Evolutionary conservation across 768 basidiomycete genomes (phyloP).

Genomic region (Mycena alexandri): DNA sequence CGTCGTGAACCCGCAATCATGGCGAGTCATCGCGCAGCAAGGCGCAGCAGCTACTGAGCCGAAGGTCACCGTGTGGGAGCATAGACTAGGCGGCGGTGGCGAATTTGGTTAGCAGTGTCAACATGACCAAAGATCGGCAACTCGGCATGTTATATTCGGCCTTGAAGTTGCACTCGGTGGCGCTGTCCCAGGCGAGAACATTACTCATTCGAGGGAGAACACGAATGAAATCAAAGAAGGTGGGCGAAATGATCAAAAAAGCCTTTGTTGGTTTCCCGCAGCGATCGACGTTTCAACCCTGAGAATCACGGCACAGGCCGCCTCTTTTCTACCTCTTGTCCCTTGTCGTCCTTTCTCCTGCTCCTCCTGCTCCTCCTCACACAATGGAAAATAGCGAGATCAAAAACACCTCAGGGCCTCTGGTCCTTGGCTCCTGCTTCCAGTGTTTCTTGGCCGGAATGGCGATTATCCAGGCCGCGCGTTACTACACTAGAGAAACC

Average conservation of each 20-base stretch:
- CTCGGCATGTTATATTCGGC: slow-evolving; percentile 18
- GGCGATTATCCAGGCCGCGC: neutral
- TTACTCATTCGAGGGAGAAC: too few relatives aligned
- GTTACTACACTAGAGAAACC: neutral
- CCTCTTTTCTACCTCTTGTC: neutral
- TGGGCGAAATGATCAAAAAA: too few relatives aligned
- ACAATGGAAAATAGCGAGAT: neutral
- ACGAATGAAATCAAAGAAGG: too few relatives aligned
- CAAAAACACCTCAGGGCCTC: slow-evolving; percentile 2
- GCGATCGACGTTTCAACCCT: neutral
- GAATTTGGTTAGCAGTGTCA: neutral
- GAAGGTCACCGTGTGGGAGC: neutral
- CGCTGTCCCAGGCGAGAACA: too few relatives aligned
- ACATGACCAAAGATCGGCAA: slow-evolving; percentile 14
- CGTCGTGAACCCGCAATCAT: too few relatives aligned
- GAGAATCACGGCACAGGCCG: neutral
- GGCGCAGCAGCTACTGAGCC: too few relatives aligned
- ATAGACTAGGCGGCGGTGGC: too few relatives aligned
- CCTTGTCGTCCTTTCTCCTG: neutral
- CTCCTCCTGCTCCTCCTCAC: neutral
- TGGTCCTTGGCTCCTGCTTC: neutral
- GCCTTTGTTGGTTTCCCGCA: too few relatives aligned
- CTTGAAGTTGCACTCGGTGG: neutral
- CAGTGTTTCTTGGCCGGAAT: slow-evolving; percentile 1
- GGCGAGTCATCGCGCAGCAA: too few relatives aligned